Evolutionary conservation across 2,329 filamentous ascomycete genomes (phyloP).

Genomic region (Hypoxylon sp.): DNA sequence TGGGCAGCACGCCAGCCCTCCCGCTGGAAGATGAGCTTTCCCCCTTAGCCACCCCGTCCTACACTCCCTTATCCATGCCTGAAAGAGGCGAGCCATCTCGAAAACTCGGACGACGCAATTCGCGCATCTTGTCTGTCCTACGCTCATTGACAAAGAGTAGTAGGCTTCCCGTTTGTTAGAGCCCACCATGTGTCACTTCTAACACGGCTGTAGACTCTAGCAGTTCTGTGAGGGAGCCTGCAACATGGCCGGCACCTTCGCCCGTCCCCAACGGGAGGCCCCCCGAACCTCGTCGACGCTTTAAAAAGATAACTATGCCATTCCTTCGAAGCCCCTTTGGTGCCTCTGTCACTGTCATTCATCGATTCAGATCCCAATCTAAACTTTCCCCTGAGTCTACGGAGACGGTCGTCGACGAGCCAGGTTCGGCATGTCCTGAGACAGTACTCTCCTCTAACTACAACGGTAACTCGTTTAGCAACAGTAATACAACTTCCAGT

Average conservation of each 20-base stretch:
- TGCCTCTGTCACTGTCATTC: constrained; percentile 60
- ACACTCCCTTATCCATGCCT: constrained; percentile 49
- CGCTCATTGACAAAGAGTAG: constrained; percentile 60
- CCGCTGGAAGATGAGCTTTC: constrained; percentile 41
- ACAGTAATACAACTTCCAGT: constrained; percentile 41
- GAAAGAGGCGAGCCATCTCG: constrained; percentile 51
- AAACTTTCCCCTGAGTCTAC: constrained; percentile 57
- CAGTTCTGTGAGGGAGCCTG: constrained; percentile 44
- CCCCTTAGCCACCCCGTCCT: constrained; percentile 41
- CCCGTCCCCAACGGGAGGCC: constrained; percentile 43
- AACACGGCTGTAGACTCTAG: constrained; percentile 45
- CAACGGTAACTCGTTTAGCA: constrained; percentile 43
- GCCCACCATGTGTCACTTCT: constrained; percentile 19
- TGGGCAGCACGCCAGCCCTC: constrained; percentile 43
- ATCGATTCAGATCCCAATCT: constrained; percentile 57
- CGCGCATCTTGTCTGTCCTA: constrained; percentile 60
- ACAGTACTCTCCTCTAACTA: constrained; percentile 42
- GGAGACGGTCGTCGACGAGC: constrained; percentile 52
- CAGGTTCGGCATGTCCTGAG: constrained; percentile 46
- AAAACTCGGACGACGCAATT: constrained; percentile 60
- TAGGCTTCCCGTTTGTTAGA: constrained; percentile 34
- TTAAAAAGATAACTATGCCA: constrained; percentile 59
- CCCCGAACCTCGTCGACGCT: constrained; percentile 45
- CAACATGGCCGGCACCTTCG: constrained; percentile 47
- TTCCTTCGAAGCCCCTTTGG: constrained; percentile 58